These are phyloP conservation scores for Trichocladium antarcticum DNA, from an alignment of 495 filamentous ascomycete species.

Conservation along the genomic window DNA sequence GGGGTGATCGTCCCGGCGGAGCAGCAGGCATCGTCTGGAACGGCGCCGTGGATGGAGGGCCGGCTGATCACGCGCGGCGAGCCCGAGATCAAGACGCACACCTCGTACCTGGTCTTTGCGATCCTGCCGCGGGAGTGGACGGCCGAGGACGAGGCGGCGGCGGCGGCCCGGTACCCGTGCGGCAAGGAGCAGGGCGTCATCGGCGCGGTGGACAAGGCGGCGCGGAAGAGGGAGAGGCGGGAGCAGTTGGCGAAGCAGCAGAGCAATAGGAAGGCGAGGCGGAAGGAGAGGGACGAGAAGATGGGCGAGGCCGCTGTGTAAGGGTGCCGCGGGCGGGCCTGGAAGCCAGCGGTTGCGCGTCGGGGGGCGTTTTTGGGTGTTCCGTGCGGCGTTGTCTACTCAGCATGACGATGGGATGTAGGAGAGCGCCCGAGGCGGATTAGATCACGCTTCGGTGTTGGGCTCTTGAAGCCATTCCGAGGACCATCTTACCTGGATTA, in stretches of 20 bases:
- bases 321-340: too few relatives aligned
- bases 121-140: slow-evolving; percentile 76
- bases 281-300: slow-evolving; percentile 23
- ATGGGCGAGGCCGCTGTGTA: slow-evolving; percentile 14
- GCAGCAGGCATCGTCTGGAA: not conserved
- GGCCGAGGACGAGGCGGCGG: slow-evolving; percentile 66
- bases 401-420: too few relatives aligned
- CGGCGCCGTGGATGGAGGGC: slow-evolving; percentile 46
- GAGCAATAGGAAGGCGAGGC: slow-evolving; percentile 19
- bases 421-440: too few relatives aligned
- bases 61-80: slow-evolving; percentile 68
- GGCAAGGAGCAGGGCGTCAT: slow-evolving; percentile 34
- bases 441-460: too few relatives aligned
- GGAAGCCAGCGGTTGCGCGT: too few relatives aligned
- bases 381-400: too few relatives aligned
- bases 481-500: too few relatives aligned
- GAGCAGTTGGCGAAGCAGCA: slow-evolving; percentile 30
- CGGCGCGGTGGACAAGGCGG: slow-evolving; percentile 43
- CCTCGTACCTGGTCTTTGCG: slow-evolving; percentile 90
- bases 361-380: too few relatives aligned
- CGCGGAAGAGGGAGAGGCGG: slow-evolving; percentile 38
- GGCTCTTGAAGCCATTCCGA: too few relatives aligned
- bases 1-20: not conserved
- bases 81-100: slow-evolving; percentile 86
- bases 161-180: slow-evolving; percentile 49